phyloP scores from a whole-genome alignment of 73 alveolate species.

The Paramecium octaurelia region DNA sequence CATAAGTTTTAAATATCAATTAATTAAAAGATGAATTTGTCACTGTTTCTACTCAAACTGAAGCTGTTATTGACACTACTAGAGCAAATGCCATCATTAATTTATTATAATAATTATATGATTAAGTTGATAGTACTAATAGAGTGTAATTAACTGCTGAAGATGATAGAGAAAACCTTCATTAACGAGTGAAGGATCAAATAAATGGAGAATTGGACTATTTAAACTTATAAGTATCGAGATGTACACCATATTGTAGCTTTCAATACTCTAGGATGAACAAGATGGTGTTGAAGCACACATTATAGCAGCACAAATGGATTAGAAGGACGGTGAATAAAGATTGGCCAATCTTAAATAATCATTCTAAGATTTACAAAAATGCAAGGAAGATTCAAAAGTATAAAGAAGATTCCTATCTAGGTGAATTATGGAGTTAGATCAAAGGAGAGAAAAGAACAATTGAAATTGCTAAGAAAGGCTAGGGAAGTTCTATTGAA shows the following conservation, averaged over 20 bases:
- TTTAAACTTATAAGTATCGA: neutral
- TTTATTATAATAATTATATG: neutral
- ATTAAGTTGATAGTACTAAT: neutral
- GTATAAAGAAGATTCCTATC: neutral
- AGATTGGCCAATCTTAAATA: neutral
- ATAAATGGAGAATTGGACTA: neutral
- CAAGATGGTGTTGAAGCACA: neutral
- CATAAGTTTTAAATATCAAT: neutral
- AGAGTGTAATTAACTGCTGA: neutral
- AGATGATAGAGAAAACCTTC: neutral
- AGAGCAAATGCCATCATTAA: conserved; percentile 4
- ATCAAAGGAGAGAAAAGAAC: neutral
- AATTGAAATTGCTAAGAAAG: neutral
- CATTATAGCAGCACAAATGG: neutral
- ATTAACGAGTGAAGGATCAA: neutral
- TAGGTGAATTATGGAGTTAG: neutral
- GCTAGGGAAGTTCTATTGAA: neutral
- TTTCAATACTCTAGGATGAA: neutral
- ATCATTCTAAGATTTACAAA: neutral
- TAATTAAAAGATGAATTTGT: conserved; percentile 10
- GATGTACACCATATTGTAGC: neutral
- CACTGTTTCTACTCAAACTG: neutral
- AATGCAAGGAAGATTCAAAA: neutral
- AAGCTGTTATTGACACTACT: neutral
- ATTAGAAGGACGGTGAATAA: neutral